Evolutionary conservation across 2,329 filamentous ascomycete genomes (phyloP).

Genomic region (Colletotrichum echinochloae): DNA sequence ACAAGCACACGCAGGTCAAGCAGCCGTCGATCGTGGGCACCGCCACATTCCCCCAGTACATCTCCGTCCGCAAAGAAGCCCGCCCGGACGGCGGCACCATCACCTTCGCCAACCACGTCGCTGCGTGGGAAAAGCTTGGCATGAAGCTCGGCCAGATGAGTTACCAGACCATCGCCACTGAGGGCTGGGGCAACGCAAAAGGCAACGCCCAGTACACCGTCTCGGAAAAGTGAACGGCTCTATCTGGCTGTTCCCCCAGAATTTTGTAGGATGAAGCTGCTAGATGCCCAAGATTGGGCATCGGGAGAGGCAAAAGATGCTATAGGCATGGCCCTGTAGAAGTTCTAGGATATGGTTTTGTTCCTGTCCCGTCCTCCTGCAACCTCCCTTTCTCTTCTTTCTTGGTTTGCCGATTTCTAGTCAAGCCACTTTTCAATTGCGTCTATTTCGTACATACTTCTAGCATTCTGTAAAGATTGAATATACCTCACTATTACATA

Average conservation of each 20-base stretch:
- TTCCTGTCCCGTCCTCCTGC: not conserved
- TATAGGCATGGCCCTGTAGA: not conserved
- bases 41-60: not conserved
- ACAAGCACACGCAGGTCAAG: conserved; percentile 41
- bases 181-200: not conserved
- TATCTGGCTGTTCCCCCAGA: not conserved
- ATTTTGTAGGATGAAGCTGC: not conserved
- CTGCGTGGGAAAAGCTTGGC: conserved; percentile 62
- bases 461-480: not conserved
- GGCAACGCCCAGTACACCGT: not conserved
- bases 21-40: not conserved
- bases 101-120: conserved; percentile 62
- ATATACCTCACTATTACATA: not conserved
- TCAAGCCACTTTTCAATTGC: not conserved
- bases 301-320: not conserved
- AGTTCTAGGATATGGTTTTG: not conserved
- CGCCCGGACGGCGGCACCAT: conserved; percentile 57
- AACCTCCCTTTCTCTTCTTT: not conserved
- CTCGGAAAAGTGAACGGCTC: not conserved
- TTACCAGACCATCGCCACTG: conserved; percentile 57
- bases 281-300: not conserved
- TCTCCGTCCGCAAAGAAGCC: not conserved
- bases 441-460: not conserved
- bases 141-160: conserved; percentile 60
- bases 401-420: not conserved